phyloP scores from a whole-genome alignment of 78 protist species.

The Dictyostelium firmibasis region DNA sequence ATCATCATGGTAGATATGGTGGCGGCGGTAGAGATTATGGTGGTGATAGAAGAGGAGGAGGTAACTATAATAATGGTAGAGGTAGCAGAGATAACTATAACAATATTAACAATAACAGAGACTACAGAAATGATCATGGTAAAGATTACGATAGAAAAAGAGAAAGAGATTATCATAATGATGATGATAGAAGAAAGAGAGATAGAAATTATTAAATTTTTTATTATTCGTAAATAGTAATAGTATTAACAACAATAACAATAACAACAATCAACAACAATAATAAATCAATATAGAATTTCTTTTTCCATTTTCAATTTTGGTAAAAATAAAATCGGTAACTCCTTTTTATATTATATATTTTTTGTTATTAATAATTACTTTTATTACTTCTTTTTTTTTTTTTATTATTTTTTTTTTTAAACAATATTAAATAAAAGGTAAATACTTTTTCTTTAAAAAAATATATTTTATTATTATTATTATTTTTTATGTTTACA shows the following conservation, averaged over 20 bases:
- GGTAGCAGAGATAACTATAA: neutral
- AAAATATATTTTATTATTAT: no score
- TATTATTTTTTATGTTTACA: no score
- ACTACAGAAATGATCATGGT: neutral
- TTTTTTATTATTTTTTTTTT: no score
- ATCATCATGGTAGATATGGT: neutral
- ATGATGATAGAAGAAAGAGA: neutral
- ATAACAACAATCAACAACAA: no score
- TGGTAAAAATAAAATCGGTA: neutral
- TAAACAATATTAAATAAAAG: neutral
- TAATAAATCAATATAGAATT: neutral
- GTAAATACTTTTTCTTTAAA: no score
- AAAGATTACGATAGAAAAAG: slow-evolving; percentile 9
- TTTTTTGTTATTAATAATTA: no score
- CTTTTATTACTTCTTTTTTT: no score
- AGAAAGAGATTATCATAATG: slow-evolving; percentile 10
- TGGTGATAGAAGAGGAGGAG: slow-evolving; percentile 6
- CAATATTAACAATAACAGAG: neutral
- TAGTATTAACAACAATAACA: neutral
- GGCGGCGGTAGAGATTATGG: neutral
- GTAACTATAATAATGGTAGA: slow-evolving; percentile 3
- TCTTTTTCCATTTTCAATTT: no score
- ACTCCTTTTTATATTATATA: neutral
- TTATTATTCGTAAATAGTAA: no score
- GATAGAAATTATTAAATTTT: neutral